These are phyloP conservation scores for Mycothermus thermophilus DNA, from an alignment of 495 filamentous ascomycete species.

Conservation along the genomic window DNA sequence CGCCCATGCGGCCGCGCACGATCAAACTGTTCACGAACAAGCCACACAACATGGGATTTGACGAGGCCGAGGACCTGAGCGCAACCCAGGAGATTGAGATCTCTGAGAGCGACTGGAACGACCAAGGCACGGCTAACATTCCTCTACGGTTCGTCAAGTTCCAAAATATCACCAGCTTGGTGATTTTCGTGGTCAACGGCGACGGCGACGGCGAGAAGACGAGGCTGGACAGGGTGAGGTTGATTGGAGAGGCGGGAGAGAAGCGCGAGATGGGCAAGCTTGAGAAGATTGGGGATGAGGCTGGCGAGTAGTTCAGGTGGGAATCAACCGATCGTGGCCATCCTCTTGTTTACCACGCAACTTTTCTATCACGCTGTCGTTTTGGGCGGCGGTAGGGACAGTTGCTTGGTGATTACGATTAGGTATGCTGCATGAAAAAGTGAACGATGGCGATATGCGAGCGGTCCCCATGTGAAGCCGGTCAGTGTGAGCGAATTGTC, in stretches of 20 bases:
- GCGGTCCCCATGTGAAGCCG: too few species aligned
- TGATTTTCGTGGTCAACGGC: conserved; percentile 79
- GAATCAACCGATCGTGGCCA: too few species aligned
- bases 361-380: too few species aligned
- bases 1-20: conserved; percentile 72
- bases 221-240: conserved; percentile 66
- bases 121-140: conserved; percentile 73
- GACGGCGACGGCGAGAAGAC: conserved; percentile 77
- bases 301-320: conserved; percentile 52
- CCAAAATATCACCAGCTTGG: conserved; percentile 75
- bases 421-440: too few species aligned
- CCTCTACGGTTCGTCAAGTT: conserved; percentile 90
- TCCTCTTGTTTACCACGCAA: too few species aligned
- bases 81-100: conserved; percentile 67
- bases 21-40: conserved; percentile 77
- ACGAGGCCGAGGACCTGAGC: conserved; percentile 77
- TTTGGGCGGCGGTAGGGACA: too few species aligned
- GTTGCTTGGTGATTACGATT: too few species aligned
- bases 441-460: too few species aligned
- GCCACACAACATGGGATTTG: conserved; percentile 80
- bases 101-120: conserved; percentile 70
- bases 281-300: conserved; percentile 82
- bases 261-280: conserved; percentile 87
- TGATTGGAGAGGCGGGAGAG: conserved; percentile 87
- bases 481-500: too few species aligned